Evolutionary conservation across 1,284 basidiomycete species (phyloP).

Genomic region (Pseudozyma thailandica): DNA sequence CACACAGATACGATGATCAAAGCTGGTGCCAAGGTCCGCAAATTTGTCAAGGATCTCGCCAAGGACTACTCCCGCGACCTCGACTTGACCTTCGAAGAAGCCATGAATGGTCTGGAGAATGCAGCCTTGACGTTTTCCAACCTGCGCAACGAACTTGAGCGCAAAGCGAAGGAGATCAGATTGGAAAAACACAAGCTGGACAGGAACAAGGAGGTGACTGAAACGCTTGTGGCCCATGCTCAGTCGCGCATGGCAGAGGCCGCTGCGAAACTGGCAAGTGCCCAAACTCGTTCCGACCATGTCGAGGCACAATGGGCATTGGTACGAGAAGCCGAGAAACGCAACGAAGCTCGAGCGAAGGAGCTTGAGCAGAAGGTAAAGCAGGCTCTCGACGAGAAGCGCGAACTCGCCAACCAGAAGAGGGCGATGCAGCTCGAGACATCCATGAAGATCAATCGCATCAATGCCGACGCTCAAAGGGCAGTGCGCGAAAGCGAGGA

Average conservation of each 20-base stretch:
- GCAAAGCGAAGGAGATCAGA: constrained; percentile 2
- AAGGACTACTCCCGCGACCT: neutral
- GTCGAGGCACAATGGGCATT: neutral
- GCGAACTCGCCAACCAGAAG: neutral
- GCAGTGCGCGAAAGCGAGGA: neutral
- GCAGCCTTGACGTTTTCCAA: constrained; percentile 6
- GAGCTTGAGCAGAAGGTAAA: neutral
- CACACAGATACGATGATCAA: constrained; percentile 12
- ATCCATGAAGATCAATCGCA: constrained; percentile 2
- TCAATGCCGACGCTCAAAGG: neutral
- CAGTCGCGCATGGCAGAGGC: neutral
- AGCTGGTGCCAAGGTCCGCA: constrained; percentile 26
- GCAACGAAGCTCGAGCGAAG: neutral
- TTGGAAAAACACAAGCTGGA: neutral
- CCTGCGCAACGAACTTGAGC: constrained; percentile 10
- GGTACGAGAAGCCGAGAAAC: neutral
- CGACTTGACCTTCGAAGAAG: constrained; percentile 3
- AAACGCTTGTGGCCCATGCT: neutral
- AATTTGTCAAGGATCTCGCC: constrained; percentile 21
- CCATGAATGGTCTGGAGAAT: constrained; percentile 15
- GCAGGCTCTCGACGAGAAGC: neutral
- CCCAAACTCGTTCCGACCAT: no score
- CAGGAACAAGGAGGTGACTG: neutral
- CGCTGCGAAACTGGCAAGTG: neutral
- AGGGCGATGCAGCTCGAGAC: neutral